Percentiles rank a stretch among this genome's conserved stretches.
Conservation (phyloP, 116 monocot species). For the Trichopus zeylanicus region DNA sequence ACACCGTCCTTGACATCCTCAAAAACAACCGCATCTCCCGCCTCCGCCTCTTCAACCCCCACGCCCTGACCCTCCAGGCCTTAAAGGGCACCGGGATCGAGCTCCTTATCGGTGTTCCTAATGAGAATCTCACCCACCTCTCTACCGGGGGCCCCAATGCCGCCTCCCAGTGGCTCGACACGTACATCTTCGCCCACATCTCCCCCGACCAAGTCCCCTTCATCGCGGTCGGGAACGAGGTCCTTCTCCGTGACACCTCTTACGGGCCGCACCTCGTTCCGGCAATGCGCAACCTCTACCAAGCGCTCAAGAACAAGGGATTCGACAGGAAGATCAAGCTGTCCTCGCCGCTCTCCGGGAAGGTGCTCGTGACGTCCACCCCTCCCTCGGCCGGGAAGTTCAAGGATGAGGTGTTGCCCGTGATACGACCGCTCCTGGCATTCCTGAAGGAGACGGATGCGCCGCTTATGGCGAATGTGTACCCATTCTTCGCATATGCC, state of each 20-base stretch:
- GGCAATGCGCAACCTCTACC: conserved; percentile 18
- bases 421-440: conserved; percentile 13
- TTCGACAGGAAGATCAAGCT: conserved; percentile 21
- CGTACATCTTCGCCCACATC: conserved; percentile 14
- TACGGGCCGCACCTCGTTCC: conserved; percentile 25
- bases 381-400: conserved; percentile 25
- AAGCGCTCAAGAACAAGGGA: conserved; percentile 14
- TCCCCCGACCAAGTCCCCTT: conserved; percentile 17
- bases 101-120: conserved; percentile 31
- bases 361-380: conserved; percentile 10
- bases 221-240: conserved; percentile 35
- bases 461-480: conserved; percentile 31
- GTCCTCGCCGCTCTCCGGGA: conserved; percentile 23
- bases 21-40: conserved; percentile 17
- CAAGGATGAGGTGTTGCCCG: conserved; percentile 6
- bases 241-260: conserved; percentile 23
- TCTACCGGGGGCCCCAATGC: conserved; percentile 3
- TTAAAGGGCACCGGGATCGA: conserved; percentile 17
- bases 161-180: conserved; percentile 18
- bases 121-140: conserved; percentile 28
- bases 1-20: conserved; percentile 8
- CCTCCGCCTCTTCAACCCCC: conserved; percentile 25
- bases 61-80: conserved; percentile 12
- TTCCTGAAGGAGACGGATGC: conserved; percentile 25
- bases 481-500: conserved; percentile 30